Conservation (phyloP, 2,329 filamentous ascomycete species). For the Trichoderma koningiopsis region DNA sequence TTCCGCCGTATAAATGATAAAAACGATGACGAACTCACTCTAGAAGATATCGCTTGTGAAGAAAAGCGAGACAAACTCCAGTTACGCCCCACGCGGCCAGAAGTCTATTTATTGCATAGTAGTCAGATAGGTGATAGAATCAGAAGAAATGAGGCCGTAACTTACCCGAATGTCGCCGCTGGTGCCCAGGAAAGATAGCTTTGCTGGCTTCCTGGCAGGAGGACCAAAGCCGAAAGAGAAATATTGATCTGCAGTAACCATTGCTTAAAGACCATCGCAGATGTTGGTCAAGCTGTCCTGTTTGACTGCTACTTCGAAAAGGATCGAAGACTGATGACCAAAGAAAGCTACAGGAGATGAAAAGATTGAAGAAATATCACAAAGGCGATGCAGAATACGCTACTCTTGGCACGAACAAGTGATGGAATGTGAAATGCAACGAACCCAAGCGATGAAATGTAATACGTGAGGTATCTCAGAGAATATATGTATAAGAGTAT, state of each 20-base stretch:
- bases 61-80: conserved; percentile 1
- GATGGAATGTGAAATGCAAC: not conserved
- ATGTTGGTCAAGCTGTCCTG: not conserved
- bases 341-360: not conserved
- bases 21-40: not conserved
- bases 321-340: not conserved
- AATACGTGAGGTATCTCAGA: not conserved
- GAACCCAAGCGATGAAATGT: not conserved
- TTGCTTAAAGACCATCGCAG: conserved; percentile 13
- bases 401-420: not conserved
- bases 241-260: conserved; percentile 22
- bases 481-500: not conserved
- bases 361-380: not conserved
- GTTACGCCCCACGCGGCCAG: conserved; percentile 7
- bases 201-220: conserved; percentile 18
- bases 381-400: not conserved
- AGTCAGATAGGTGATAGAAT: not conserved
- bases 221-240: conserved; percentile 19
- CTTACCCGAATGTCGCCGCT: conserved; percentile 21
- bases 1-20: no score
- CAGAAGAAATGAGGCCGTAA: not conserved
- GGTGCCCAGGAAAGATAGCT: conserved; percentile 16
- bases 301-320: not conserved
- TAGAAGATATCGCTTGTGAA: conserved; percentile 12
- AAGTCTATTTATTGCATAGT: not conserved